Evolutionary conservation across 345 rosid genomes (phyloP).

Genomic region (Trapa bicornis): DNA sequence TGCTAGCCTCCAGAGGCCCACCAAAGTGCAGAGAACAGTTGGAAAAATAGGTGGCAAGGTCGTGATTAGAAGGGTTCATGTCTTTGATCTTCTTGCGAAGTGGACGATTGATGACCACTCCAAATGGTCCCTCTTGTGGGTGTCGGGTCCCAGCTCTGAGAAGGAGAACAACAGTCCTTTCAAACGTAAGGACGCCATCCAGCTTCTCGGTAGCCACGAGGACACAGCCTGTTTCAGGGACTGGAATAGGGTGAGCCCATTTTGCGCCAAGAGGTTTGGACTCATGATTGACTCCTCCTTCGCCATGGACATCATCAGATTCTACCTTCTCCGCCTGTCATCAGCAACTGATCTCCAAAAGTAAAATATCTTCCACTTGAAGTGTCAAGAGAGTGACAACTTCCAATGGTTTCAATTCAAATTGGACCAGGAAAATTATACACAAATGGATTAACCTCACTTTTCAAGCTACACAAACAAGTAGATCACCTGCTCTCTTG

Average conservation of each 20-base stretch:
- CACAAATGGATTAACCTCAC: background rate
- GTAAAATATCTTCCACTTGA: background rate
- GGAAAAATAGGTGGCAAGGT: slow-evolving; percentile 67
- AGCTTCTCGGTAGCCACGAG: slow-evolving; percentile 94
- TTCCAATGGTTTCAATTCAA: background rate
- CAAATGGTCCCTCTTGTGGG: slow-evolving; percentile 89
- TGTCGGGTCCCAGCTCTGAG: slow-evolving; percentile 71
- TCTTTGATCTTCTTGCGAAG: slow-evolving; percentile 66
- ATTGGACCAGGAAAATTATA: background rate
- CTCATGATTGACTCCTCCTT: slow-evolving; percentile 26
- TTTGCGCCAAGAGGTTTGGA: slow-evolving; percentile 43
- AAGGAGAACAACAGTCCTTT: slow-evolving; percentile 83
- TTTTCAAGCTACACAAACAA: background rate
- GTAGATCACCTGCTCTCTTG: slow-evolving; percentile 58
- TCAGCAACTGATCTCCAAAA: slow-evolving; percentile 6
- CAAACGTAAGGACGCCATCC: slow-evolving; percentile 69
- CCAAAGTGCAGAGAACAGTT: slow-evolving; percentile 80
- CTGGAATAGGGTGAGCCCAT: slow-evolving; percentile 94
- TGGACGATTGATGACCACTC: slow-evolving; percentile 78
- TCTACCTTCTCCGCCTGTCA: slow-evolving; percentile 45
- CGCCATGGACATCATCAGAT: slow-evolving; percentile 38
- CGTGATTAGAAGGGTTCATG: slow-evolving; percentile 59
- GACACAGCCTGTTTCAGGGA: slow-evolving; percentile 86
- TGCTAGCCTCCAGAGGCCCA: slow-evolving; percentile 81
- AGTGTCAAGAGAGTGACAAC: background rate